Evolutionary conservation across 768 basidiomycete genomes (phyloP).

Genomic region (Tephrocybe rancida): DNA sequence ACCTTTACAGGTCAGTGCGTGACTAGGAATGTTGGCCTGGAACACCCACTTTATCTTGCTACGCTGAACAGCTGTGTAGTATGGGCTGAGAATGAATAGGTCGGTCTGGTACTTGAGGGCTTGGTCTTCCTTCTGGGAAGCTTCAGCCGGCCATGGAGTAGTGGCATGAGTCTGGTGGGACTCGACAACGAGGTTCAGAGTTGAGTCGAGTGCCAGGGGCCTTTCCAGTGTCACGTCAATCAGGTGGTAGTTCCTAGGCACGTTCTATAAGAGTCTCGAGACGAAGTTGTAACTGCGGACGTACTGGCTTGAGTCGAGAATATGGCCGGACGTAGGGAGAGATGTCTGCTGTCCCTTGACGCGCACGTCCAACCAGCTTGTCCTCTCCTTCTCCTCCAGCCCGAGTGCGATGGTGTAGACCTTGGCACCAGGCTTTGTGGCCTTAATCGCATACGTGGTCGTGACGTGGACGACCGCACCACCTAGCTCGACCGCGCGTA

Average conservation of each 20-base stretch:
- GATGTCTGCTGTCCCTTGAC: slow-evolving; percentile 68
- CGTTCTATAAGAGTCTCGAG: slow-evolving; percentile 11
- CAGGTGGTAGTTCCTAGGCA: slow-evolving; percentile 45
- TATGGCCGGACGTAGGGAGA: slow-evolving; percentile 54
- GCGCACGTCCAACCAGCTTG: slow-evolving; percentile 80
- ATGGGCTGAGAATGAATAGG: slow-evolving; percentile 84
- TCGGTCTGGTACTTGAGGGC: slow-evolving; percentile 76
- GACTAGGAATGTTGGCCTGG: neutral
- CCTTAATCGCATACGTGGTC: slow-evolving; percentile 85
- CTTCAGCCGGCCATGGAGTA: slow-evolving; percentile 72
- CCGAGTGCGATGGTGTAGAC: slow-evolving; percentile 72
- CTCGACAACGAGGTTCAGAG: slow-evolving; percentile 77
- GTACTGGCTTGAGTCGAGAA: slow-evolving; percentile 53
- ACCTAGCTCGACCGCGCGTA: slow-evolving; percentile 87
- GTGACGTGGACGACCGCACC: slow-evolving; percentile 87
- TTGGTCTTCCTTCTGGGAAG: slow-evolving; percentile 77
- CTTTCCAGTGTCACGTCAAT: slow-evolving; percentile 69
- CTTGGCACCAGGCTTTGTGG: slow-evolving; percentile 59
- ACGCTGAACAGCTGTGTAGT: slow-evolving; percentile 77
- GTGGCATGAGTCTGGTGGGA: slow-evolving; percentile 80
- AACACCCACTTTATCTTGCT: slow-evolving; percentile 80
- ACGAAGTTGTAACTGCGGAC: slow-evolving; percentile 20
- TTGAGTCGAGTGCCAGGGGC: slow-evolving; percentile 56
- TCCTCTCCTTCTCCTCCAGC: slow-evolving; percentile 60
- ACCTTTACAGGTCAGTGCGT: slow-evolving; percentile 39